Conservation (phyloP, 257 asterid species). For the Oldenlandia corymbosa region DNA sequence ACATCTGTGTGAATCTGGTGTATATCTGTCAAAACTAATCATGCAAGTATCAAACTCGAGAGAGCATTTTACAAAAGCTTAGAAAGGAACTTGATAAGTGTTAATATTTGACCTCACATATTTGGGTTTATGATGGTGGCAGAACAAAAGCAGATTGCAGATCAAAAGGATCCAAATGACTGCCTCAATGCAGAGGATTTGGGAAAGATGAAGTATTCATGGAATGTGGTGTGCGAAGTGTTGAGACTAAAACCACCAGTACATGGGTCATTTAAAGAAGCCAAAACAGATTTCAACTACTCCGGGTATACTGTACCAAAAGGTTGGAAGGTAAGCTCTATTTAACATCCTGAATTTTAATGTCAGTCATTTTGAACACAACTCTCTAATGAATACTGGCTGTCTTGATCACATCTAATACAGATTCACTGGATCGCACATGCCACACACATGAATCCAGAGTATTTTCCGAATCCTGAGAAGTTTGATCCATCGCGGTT, state of each 20-base stretch:
- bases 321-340: slow-evolving; percentile 1
- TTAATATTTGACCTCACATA: background rate
- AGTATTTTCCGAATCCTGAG: slow-evolving; percentile 4
- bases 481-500: slow-evolving; percentile 13
- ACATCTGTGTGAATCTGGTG: too few species aligned
- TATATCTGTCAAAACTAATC: too few species aligned
- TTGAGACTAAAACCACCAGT: slow-evolving; percentile 11
- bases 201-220: background rate
- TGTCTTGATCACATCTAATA: background rate
- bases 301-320: slow-evolving; percentile 3
- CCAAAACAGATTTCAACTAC: background rate
- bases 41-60: too few species aligned
- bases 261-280: slow-evolving; percentile 3
- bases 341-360: background rate
- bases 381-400: background rate
- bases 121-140: background rate
- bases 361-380: background rate
- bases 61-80: too few species aligned
- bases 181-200: slow-evolving; percentile 1
- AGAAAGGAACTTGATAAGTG: too few species aligned
- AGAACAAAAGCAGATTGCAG: slow-evolving; percentile 9
- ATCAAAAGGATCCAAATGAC: background rate
- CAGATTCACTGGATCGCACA: slow-evolving; percentile 11
- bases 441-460: slow-evolving; percentile 9
- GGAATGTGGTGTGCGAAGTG: slow-evolving; percentile 2